Conservation (phyloP, 352 stramenopile species). For the Pythium brassicae region DNA sequence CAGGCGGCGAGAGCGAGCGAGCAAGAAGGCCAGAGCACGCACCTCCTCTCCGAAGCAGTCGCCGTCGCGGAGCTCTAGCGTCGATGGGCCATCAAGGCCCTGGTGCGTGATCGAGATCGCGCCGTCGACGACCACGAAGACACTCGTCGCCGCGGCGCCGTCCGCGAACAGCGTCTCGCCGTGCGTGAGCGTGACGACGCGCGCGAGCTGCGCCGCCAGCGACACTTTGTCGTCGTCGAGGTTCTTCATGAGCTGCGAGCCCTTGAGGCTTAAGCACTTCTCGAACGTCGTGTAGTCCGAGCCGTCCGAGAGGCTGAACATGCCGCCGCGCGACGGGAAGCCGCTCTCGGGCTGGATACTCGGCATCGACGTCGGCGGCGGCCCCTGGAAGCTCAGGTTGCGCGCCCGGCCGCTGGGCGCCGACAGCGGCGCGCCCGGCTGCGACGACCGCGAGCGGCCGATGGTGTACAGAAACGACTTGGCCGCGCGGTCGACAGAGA, state of each 20-base stretch:
- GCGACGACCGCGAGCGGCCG: conserved; percentile 35
- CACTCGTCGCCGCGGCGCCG: conserved; percentile 31
- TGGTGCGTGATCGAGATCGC: conserved; percentile 44
- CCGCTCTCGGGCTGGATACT: not conserved
- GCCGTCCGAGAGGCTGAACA: conserved; percentile 39
- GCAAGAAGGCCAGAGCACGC: too few species aligned
- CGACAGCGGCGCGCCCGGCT: conserved; percentile 24
- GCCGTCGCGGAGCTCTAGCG: conserved; percentile 52
- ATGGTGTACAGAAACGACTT: conserved; percentile 80
- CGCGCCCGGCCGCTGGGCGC: conserved; percentile 25
- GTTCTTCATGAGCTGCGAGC: conserved; percentile 78
- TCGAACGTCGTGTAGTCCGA: conserved; percentile 76
- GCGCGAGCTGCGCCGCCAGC: conserved; percentile 64
- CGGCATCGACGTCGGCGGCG: conserved; percentile 3
- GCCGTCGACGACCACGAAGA: conserved; percentile 76
- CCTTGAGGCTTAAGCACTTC: conserved; percentile 84
- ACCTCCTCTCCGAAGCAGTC: conserved; percentile 85
- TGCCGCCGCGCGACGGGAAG: conserved; percentile 13
- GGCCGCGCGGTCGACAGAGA: conserved; percentile 58
- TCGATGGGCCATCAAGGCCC: conserved; percentile 6
- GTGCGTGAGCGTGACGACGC: conserved; percentile 55
- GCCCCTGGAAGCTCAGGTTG: conserved; percentile 36
- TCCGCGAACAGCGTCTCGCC: conserved; percentile 51
- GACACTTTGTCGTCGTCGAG: conserved; percentile 83
- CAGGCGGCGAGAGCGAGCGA: too few species aligned